Percentiles rank a stretch among this genome's conserved stretches.
Conservation (phyloP, 2,329 filamentous ascomycete genomes). For the Fusarium sublunatum region DNA sequence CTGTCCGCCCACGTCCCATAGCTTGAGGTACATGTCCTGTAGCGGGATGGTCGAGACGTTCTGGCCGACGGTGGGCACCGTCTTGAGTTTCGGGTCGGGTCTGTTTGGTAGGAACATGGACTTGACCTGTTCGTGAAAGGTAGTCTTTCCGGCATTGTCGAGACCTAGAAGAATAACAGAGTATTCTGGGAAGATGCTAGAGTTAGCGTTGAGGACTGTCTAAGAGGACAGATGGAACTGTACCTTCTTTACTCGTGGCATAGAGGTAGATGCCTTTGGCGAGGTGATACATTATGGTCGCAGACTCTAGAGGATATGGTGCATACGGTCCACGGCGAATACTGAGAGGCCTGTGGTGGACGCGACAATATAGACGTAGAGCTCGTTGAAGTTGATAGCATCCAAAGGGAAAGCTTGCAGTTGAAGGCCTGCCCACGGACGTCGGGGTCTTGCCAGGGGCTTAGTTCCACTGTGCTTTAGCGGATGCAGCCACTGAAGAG, state of each 20-base stretch:
- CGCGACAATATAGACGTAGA: slow-evolving; percentile 6
- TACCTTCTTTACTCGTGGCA: slow-evolving; percentile 96
- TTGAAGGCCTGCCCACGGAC: background rate
- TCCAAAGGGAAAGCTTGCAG: slow-evolving; percentile 2
- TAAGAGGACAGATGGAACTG: slow-evolving; percentile 25
- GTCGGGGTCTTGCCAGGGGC: slow-evolving; percentile 3
- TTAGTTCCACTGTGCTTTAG: slow-evolving; percentile 24
- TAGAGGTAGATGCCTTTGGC: slow-evolving; percentile 94
- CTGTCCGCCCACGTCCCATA: slow-evolving; percentile 98
- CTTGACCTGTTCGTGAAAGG: slow-evolving; percentile 96
- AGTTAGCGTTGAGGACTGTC: slow-evolving; percentile 8
- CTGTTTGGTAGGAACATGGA: slow-evolving; percentile 77
- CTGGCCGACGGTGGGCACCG: slow-evolving; percentile 95
- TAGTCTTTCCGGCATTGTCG: slow-evolving; percentile 98
- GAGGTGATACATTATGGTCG: slow-evolving; percentile 85
- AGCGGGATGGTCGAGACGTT: slow-evolving; percentile 93
- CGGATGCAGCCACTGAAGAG: slow-evolving; percentile 33
- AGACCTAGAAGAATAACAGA: slow-evolving; percentile 96
- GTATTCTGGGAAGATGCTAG: slow-evolving; percentile 73
- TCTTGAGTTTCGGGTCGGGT: slow-evolving; percentile 77
- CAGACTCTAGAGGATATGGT: background rate
- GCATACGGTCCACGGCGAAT: background rate
- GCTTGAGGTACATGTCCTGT: slow-evolving; percentile 95
- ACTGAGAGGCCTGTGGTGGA: background rate
- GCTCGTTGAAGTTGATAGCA: slow-evolving; percentile 6